Base-by-base conservation (phyloP, 2,329 filamentous ascomycete genomes). In the Emmonsia crescens region DNA sequence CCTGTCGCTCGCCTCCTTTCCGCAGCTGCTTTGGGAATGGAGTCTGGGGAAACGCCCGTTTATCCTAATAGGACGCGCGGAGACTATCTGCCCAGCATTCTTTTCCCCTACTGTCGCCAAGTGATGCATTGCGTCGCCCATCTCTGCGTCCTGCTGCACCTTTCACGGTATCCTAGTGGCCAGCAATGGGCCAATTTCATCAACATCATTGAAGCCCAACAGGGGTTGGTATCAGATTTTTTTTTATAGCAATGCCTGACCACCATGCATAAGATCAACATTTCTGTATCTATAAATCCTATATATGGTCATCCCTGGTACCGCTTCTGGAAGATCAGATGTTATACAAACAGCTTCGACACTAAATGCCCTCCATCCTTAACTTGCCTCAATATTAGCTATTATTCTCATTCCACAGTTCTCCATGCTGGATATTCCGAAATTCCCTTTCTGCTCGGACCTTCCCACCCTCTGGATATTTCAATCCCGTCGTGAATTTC, bases 401-500 rank as follows among this genome's bases (percentile, higher is more conserved):
- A 16, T 31, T 10, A 24, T 21, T 21, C 24, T 33, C 19, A 42
- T 57, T 57, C 24, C 55, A 57, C 38, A 8, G 36, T 57, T 31
- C 55, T 55, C 38, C 55, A 59, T 59, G 44, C 57, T 51, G 57
- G 57, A 59, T 59, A 59, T 51, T 40, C 42, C 42, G 12, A 21
- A 49, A 40, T 49, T 49, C 33, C 57, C 44, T 59, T 31, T 49
- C 46, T 44, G 24, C 10, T 44, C 49, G 59, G 49, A 56, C 21
- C 49, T 56, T 44, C 5, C 38, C 49, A 38, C 38, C 16, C n/a
- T 31, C 59, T 33, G 59, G 59, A 60, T 55, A 55, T 55, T 44
- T 55, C 42, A 60, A 57, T 44, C 46, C 48, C 38, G 19, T 44
- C 49, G 46, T 48, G 48, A 57, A 44, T 57, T 48, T 44, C 48